Percentiles rank a stretch among this genome's conserved stretches.
phyloP scores from a whole-genome alignment of 352 stramenopile genomes.

The Globisporangium cystogenes region DNA sequence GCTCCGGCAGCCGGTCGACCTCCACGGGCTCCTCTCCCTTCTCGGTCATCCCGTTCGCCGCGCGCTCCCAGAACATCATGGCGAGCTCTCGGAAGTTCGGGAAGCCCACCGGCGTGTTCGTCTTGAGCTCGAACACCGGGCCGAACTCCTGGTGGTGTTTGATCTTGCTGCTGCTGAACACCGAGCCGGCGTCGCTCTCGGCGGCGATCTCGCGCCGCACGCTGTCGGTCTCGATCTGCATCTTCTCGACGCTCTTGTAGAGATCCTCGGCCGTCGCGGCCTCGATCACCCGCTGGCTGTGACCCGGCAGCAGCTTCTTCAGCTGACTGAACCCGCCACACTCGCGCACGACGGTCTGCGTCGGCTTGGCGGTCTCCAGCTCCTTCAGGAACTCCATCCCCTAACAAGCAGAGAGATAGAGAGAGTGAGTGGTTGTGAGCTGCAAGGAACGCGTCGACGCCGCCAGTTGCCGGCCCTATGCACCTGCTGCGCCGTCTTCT shows the following conservation, averaged over 20 bases:
- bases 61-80: not conserved
- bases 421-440: not conserved
- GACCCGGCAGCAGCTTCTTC: not conserved
- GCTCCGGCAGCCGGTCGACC: not conserved
- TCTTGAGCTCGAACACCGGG: constrained; percentile 13
- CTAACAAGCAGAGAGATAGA: not conserved
- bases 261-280: not conserved
- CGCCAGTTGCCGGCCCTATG: too few species aligned
- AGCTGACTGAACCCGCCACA: not conserved
- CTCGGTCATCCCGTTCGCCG: not conserved
- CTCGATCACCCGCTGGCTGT: not conserved
- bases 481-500: constrained; percentile 11
- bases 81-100: constrained; percentile 6
- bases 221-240: constrained; percentile 9
- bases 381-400: constrained; percentile 2
- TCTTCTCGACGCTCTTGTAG: constrained; percentile 9
- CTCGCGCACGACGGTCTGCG: not conserved
- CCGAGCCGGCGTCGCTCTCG: not conserved
- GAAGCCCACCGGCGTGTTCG: constrained; percentile 7
- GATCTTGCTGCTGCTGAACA: constrained; percentile 10
- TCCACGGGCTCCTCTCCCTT: not conserved
- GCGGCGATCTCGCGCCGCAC: constrained; percentile 4
- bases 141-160: constrained; percentile 5
- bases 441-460: too few species aligned
- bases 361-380: constrained; percentile 1